A percentile compares a stretch with the other conserved stretches of the same genome.
These are phyloP conservation scores for Trypanosomatidae sp. DNA, from an alignment of 208 protist genomes.

Conservation along the genomic window DNA sequence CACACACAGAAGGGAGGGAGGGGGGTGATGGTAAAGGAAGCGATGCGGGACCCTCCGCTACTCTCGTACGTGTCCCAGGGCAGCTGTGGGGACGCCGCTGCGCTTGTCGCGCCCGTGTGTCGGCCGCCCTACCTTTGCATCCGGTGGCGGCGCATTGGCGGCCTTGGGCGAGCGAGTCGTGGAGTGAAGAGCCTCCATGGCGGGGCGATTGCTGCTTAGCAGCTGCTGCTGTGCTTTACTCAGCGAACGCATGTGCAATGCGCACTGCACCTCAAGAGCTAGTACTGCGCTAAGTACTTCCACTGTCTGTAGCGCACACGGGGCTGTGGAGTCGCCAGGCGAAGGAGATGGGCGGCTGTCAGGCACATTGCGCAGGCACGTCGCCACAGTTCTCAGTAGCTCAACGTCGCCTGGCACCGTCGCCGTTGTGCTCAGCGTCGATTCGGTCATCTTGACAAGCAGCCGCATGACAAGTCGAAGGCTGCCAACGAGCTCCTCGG, in stretches of 20 bases:
- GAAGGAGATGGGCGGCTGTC: neutral
- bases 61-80: neutral
- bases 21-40: neutral
- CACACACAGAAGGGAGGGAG: neutral
- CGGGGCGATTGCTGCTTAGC: neutral
- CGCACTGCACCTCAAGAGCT: constrained; percentile 21
- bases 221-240: constrained; percentile 9
- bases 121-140: neutral
- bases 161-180: neutral
- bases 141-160: neutral
- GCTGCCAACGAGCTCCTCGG: constrained; percentile 7
- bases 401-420: constrained; percentile 8
- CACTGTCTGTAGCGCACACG: neutral
- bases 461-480: constrained; percentile 9
- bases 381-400: constrained; percentile 22
- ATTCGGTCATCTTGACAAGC: neutral
- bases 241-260: constrained; percentile 7
- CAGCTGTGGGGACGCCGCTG: neutral
- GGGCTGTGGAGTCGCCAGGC: neutral
- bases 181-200: neutral
- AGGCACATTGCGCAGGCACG: constrained; percentile 25
- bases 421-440: neutral
- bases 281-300: constrained; percentile 14
- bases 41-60: neutral
- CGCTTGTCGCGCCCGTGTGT: neutral